Base-by-base conservation (phyloP, 2,329 filamentous ascomycete genomes). In the Diaporthe amygdali region DNA sequence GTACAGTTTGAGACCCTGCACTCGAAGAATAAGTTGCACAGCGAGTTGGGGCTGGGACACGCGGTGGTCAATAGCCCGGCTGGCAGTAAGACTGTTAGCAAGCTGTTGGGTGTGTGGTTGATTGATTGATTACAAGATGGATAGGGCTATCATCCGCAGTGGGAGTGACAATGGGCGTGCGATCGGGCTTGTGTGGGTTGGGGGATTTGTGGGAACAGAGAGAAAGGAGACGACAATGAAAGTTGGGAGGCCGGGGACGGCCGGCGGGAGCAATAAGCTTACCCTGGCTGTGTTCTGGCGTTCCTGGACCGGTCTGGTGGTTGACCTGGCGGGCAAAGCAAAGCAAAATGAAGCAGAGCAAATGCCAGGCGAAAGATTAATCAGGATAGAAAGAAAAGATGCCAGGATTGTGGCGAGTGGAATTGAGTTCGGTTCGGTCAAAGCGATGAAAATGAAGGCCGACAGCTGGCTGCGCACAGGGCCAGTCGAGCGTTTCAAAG, bases 361-460 rank as follows among this genome's bases (percentile, higher is more conserved):
- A 37, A 30, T n/a, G 30, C 9, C 25, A 27, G 59, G 59, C 27
- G 41, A 34, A 44, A n/a, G 41, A 56, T 17, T n/a, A n/a, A n/a
- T n/a, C n/a, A n/a, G 7, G 32, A 37, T 34, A 41, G 4, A 25
- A 22, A 30, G 39, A 22, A 47, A 46, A 34, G 9, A 6, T 37
- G 59, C 59, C 37, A 44, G 30, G 59, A 64, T 49, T 64, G 59
- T n/a, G 44, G 34, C 14, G 59, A 15, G 44, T 49, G 59, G 44
- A 64, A 64, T 64, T 64, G 59, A 64, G 59, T 64, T 64, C 59
- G 59, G 59, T 64, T 64, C 59, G 59, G 59, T 64, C 59, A 64
- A 49, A 64, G 59, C 59, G 59, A 64, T 34, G 30, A 27, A 49
- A 37, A n/a, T 64, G 59, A 64, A 64, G 59, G 27, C 59, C 59